Conservation (phyloP, 2,329 filamentous ascomycete genomes). For the Calonectria pseudoreteaudii region DNA sequence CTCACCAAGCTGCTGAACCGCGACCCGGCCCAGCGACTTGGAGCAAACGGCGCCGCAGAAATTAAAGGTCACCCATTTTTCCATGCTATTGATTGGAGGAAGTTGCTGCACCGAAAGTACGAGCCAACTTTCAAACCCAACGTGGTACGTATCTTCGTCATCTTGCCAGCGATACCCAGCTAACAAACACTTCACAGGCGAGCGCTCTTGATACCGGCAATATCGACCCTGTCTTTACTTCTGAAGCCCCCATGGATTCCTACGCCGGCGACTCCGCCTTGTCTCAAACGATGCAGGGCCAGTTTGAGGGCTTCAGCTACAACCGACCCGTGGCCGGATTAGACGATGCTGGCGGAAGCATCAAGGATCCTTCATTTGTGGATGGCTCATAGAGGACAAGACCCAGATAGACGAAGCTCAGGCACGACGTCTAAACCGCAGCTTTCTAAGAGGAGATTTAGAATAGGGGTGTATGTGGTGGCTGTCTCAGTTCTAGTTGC, state of each 20-base stretch:
- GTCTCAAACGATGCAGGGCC: conserved; percentile 93
- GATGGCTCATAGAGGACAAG: conserved; percentile 3
- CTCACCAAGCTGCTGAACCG: conserved; percentile 89
- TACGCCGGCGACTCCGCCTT: conserved; percentile 93
- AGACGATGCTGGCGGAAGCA: conserved; percentile 90
- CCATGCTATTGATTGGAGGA: conserved; percentile 97
- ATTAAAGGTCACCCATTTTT: conserved; percentile 99
- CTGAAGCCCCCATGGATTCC: conserved; percentile 88
- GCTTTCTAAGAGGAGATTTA: background rate
- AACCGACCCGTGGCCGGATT: conserved; percentile 93
- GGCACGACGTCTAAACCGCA: background rate
- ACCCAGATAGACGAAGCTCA: background rate
- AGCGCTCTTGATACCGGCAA: conserved; percentile 93
- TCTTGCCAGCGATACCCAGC: background rate
- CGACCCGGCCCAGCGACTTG: conserved; percentile 86
- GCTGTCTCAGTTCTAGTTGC: background rate
- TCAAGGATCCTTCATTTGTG: conserved; percentile 81
- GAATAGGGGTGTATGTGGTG: background rate
- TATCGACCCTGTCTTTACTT: conserved; percentile 93
- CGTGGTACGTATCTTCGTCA: conserved; percentile 77
- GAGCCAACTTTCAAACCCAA: conserved; percentile 97
- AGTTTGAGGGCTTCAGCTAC: conserved; percentile 95
- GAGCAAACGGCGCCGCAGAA: conserved; percentile 93
- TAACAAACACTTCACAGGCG: conserved; percentile 58
- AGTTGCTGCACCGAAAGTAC: conserved; percentile 94